Evolutionary conservation across 345 rosid genomes (phyloP), one percentile per base, ranked within the genome.

Genomic region (Murraya paniculata): DNA sequence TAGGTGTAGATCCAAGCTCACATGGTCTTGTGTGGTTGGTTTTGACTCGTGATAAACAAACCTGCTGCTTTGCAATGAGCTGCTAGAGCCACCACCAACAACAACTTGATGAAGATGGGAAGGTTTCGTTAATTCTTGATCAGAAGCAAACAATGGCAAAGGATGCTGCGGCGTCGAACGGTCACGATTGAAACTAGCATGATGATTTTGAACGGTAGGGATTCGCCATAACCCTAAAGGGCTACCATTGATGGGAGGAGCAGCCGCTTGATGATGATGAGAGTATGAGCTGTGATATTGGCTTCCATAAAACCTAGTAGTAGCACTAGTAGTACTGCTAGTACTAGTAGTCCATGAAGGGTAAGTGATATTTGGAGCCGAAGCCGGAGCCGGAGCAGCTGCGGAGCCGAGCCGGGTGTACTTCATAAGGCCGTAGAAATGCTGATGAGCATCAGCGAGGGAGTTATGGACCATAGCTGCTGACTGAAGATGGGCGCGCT

Each of bases 1-100:
- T 85, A 95, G 94, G 84, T 87, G 97, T 83, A 95, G 98, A 91
- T 95, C 99, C 86, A 95, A 92, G 87, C 99, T 95, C 89, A 95
- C 96, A 78, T 89, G 92, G 76, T 92, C 95, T 82, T 91, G 89
- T 72, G 85, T 84, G 75, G 83, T 89, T 0, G 88, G 56, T 81
- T 92, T 90, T 10, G 84, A 71, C 39, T 85, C 92, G 61, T 45
- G 50, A 45, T 84, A 90, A 19, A 81, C 92, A 30, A 68, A 89
- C 79, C 84, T 81, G 66, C 83, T 80, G 64, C 82, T 80, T 53
- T 81, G 89, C 2, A 89, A 81, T 1, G 90, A 81, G 76, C 79
- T 1, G 50, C 50, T 13, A 45, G 50, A 11, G 50, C 50, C 50
- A 45, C 50, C 50, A 45, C 50, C 50, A 13, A 45, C 50, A 41